These are phyloP conservation scores for Paralagenidium karlingii DNA, from an alignment of 352 stramenopile species.

Conservation along the genomic window DNA sequence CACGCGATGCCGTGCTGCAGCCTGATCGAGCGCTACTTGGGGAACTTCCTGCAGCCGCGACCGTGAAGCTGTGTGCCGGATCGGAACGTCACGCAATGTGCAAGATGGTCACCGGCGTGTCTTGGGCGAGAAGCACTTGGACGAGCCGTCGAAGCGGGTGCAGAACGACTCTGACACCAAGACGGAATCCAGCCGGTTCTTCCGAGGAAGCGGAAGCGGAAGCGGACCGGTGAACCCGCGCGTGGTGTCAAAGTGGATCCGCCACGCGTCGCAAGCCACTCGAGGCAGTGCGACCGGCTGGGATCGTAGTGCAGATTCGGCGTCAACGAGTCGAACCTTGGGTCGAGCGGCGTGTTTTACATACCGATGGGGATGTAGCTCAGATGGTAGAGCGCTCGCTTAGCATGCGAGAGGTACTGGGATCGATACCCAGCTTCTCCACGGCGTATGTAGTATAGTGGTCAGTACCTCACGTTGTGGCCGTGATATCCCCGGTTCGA, in stretches of 20 bases:
- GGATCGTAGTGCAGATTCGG: no score
- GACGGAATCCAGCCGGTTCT: slow-evolving; percentile 14
- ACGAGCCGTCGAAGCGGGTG: not conserved
- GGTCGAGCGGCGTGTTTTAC: no score
- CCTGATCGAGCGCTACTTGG: not conserved
- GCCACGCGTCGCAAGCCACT: slow-evolving; percentile 11
- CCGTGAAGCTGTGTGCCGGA: not conserved
- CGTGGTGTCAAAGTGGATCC: slow-evolving; percentile 1
- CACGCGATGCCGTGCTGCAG: slow-evolving; percentile 2
- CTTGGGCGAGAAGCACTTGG: not conserved
- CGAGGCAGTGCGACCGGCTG: not conserved
- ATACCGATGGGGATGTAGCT: slow-evolving; percentile 1
- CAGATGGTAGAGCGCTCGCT: slow-evolving; percentile 1
- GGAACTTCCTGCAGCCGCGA: not conserved
- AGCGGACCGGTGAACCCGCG: slow-evolving; percentile 2
- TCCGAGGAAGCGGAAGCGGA: slow-evolving; percentile 1
- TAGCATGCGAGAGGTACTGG: not conserved
- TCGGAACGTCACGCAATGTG: not conserved
- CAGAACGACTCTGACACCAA: slow-evolving; percentile 1
- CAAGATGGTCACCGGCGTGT: not conserved
- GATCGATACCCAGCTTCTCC: slow-evolving; percentile 1
- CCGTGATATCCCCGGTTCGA: slow-evolving; percentile 2
- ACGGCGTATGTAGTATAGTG: slow-evolving; percentile 1
- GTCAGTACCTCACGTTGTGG: slow-evolving; percentile 2
- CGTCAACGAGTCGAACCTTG: no score